Evolutionary conservation across 1,139 yeast species (phyloP), one percentile per base, ranked within the genome.

Genomic region (Candida sp.): DNA sequence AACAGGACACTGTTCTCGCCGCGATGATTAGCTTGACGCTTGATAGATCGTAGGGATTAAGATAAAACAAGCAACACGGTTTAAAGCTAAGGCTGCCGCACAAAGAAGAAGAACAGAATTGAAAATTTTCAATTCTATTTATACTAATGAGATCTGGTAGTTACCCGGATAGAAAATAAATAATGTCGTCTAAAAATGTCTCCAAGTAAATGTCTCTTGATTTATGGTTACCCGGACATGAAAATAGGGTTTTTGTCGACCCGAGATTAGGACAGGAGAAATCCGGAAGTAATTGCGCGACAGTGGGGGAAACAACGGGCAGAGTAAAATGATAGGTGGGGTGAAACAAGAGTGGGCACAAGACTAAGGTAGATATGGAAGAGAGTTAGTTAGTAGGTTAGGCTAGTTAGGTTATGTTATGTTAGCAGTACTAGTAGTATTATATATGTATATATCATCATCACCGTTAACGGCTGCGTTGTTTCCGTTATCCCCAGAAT

Each of bases 11-110:
- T 68, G 50, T 63, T 73, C 77, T 72, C 76, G 77, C 79, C 78
- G 62, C 34, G 34, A 32, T 7, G 39, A 37, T 37, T 69, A 67
- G 71, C 79, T 70, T 72, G 79, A 73, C 78, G 76, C 77, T 73
- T 73, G 77, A 77, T 77, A 63, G 66, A 72, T 72, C 77, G 77
- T 72, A 47, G 71, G 75, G 66, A 66, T 64, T 57, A 63, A 67
- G 70, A 68, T 64, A 66, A 67, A 77, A 73, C 77, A 73, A 73
- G 77, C 78, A 73, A 73, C 79, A 73, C 79, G 78, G 78, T 68
- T 32, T 62, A 64, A 65, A 71, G 77, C 68, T 69, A 72, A 69
- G 79, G 78, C 75, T 71, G 77, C 79, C 79, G 79, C 79, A 73
- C 77, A 60, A 66, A 60, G 71, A 66, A 58, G 53, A 58, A 55